A percentile compares a stretch with the other conserved stretches of the same genome.
These are phyloP conservation scores for Excoecaria agallocha DNA, from an alignment of 345 rosid species.

Conservation along the genomic window DNA sequence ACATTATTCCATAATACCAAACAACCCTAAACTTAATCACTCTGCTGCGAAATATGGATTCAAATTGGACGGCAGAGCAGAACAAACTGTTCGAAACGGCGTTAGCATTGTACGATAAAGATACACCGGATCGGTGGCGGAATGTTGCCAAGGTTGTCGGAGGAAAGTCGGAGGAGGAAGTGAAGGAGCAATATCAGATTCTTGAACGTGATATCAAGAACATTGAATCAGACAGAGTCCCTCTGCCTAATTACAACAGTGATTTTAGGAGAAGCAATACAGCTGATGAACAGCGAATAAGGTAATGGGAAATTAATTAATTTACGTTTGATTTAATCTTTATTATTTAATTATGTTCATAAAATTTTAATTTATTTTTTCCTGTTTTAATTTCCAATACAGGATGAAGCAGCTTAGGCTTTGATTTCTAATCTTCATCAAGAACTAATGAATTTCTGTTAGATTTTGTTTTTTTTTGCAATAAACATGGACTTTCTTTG, in stretches of 20 bases:
- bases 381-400: neutral
- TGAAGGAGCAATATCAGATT: slow-evolving; percentile 40
- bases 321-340: no score
- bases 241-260: slow-evolving; percentile 36
- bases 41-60: slow-evolving; percentile 12
- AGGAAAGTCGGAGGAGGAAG: slow-evolving; percentile 46
- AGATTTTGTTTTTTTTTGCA: neutral
- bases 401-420: neutral
- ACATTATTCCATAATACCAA: no score
- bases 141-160: slow-evolving; percentile 43
- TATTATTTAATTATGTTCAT: no score
- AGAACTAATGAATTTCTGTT: slow-evolving; percentile 1
- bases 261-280: neutral
- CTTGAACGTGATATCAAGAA: slow-evolving; percentile 37
- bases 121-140: slow-evolving; percentile 44
- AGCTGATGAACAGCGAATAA: slow-evolving; percentile 22
- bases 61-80: slow-evolving; percentile 37
- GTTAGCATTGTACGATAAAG: slow-evolving; percentile 40
- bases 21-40: no score
- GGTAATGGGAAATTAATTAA: neutral
- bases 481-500: no score
- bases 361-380: no score
- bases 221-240: slow-evolving; percentile 44
- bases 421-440: neutral
- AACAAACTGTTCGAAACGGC: slow-evolving; percentile 54